These are phyloP conservation scores for Hordeum pubiflorum DNA, from an alignment of 202 grass and related monocot genomes.

Conservation along the genomic window DNA sequence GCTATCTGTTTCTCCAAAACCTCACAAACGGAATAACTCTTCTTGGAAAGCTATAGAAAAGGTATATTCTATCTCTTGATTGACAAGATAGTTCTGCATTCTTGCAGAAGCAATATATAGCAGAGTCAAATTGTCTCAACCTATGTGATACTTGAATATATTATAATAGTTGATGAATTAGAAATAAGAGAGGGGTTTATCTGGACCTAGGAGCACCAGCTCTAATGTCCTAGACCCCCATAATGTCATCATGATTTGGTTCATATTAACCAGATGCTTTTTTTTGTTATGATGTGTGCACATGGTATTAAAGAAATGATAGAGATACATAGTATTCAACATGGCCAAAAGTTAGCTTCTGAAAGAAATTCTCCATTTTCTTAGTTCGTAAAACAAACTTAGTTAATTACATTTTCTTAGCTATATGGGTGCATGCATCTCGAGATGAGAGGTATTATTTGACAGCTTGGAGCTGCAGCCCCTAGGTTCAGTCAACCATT, in stretches of 20 bases:
- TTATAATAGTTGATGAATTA: background rate
- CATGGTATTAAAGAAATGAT: background rate
- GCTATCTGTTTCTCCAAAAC: conserved; percentile 70
- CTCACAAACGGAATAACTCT: conserved; percentile 81
- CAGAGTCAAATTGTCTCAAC: conserved; percentile 2
- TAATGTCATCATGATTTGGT: background rate
- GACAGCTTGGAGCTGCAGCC: background rate
- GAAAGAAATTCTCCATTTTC: background rate
- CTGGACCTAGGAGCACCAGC: background rate
- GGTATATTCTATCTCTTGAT: conserved; percentile 38
- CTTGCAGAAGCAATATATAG: background rate
- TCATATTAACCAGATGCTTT: background rate
- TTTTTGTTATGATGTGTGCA: background rate
- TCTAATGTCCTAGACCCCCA: background rate
- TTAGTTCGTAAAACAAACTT: background rate
- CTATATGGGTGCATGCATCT: background rate
- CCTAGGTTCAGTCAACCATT: background rate
- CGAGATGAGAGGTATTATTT: background rate
- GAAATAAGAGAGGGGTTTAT: background rate
- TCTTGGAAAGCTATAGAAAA: conserved; percentile 86
- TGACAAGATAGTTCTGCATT: background rate
- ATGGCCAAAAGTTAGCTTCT: background rate
- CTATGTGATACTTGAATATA: background rate
- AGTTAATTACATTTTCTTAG: background rate
- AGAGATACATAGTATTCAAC: background rate